Percentiles rank a stretch among this genome's conserved stretches.
These are phyloP conservation scores for Leavenworthia alabamica DNA, from an alignment of 345 rosid genomes.

Conservation along the genomic window DNA sequence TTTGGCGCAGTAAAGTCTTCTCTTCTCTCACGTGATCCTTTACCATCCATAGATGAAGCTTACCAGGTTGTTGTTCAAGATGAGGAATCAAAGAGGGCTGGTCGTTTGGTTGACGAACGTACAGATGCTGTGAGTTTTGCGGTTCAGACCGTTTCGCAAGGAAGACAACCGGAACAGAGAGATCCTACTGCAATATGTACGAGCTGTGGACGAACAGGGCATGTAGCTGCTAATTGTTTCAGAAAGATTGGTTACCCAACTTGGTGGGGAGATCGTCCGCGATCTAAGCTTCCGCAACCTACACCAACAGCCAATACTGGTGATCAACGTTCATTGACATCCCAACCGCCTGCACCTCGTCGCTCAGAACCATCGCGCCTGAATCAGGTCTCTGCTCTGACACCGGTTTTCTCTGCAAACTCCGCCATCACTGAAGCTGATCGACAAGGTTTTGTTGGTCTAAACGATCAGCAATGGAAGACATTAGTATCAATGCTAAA, in stretches of 20 bases:
- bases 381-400: too few relatives aligned
- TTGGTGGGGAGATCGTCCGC: background rate
- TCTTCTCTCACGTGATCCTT: too few relatives aligned
- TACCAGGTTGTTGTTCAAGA: background rate
- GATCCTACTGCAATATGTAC: background rate
- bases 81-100: background rate
- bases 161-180: rapidly evolving
- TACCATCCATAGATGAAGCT: too few relatives aligned
- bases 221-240: background rate
- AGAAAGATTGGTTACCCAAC: background rate
- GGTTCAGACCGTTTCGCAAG: background rate
- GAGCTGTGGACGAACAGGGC: background rate
- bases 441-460: rapidly evolving
- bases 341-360: rapidly evolving
- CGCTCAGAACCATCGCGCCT: rapidly evolving
- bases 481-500: rapidly evolving
- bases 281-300: background rate
- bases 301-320: rapidly evolving
- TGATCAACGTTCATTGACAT: too few relatives aligned
- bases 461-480: background rate
- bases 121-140: rapidly evolving
- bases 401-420: too few relatives aligned
- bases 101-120: rapidly evolving
- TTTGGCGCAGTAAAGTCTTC: too few relatives aligned
- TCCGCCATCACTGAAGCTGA: background rate